Percentiles rank a stretch among this genome's conserved stretches.
These are phyloP conservation scores for Cladosporium austrohemisphaericum DNA, from an alignment of 2,329 filamentous ascomycete species.

Conservation along the genomic window DNA sequence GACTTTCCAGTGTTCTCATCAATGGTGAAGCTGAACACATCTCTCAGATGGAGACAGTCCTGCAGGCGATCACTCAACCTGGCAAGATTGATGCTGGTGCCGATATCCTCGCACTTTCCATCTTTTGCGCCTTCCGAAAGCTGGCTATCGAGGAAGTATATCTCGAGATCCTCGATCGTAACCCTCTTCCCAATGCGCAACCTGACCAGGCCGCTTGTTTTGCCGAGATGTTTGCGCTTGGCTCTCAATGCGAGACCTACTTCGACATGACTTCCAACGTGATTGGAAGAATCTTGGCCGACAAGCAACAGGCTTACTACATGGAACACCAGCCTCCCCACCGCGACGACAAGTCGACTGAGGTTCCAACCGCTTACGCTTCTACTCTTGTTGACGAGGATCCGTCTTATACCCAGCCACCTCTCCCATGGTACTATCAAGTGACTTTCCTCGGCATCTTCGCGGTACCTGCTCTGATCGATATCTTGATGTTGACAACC, in stretches of 20 bases:
- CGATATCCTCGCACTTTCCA: slow-evolving; percentile 55
- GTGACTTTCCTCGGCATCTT: slow-evolving; percentile 60
- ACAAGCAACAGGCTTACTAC: slow-evolving; percentile 21
- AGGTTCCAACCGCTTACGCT: slow-evolving; percentile 23
- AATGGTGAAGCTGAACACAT: slow-evolving; percentile 15
- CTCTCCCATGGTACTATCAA: slow-evolving; percentile 43
- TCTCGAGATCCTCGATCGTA: slow-evolving; percentile 59
- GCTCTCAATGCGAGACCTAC: slow-evolving; percentile 60
- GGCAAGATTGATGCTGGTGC: slow-evolving; percentile 28
- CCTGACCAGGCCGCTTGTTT: slow-evolving; percentile 62
- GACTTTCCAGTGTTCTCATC: slow-evolving; percentile 19
- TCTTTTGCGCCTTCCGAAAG: slow-evolving; percentile 56
- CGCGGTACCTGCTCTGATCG: slow-evolving; percentile 59
- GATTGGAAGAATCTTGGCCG: slow-evolving; percentile 20
- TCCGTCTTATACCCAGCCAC: slow-evolving; percentile 3
- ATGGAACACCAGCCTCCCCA: slow-evolving; percentile 20
- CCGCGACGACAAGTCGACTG: slow-evolving; percentile 20
- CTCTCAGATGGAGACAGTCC: slow-evolving; percentile 13
- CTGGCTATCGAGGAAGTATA: slow-evolving; percentile 60
- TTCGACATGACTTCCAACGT: slow-evolving; percentile 48
- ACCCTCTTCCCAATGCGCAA: slow-evolving; percentile 58
- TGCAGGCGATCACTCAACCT: slow-evolving; percentile 15
- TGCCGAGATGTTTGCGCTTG: slow-evolving; percentile 60
- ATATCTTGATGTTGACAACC: slow-evolving; percentile 57
- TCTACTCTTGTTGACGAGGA: slow-evolving; percentile 17